Evolutionary conservation across 805 yeast genomes (phyloP), one percentile per base, ranked within the genome.

Genomic region (Schizosaccharomyces octosporus): DNA sequence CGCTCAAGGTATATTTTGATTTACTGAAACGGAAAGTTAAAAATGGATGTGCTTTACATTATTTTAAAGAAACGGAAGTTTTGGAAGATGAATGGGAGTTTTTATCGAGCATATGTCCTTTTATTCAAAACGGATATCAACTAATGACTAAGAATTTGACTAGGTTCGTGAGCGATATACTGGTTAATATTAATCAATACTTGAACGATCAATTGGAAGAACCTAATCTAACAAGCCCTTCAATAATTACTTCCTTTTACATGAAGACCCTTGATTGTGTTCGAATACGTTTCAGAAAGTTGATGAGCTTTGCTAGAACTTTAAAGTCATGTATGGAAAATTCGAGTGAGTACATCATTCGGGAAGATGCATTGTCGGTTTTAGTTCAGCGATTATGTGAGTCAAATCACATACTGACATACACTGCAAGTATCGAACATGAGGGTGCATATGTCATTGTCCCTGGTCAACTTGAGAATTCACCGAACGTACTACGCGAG

Each of bases 51-150:
- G 78, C 80, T 62, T 76, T 80, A 3, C 74, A 76, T 4, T 74
- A 75, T 51, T 79, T 84, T 15, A 87, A 87, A 67, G 97, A 87
- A 67, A 89, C 95, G 0, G 98, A 90, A 66, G 88, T 85, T 68
- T 74, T 93, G 59, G 94, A 87, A 67, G 79, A 77, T 61, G 85
- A 85, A 55, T 93, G 95, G 89, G 76, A 78, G 39, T 82, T 83
- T 66, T 74, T 93, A 65, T 85, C 80, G 66, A 81, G 82, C 66
- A 77, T 87, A 43, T 96, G 97, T 15, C 79, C 78, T 64, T 83
- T 78, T 66, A 78, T 93, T 36, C 88, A 85, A 54, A 85, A 87
- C 5, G 90, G 94, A 36, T 87, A 93, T 51, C 78, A 81, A 5
- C 82, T 84, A 17, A 81, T 90, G 61, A 93, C 95, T 0, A 83